Percentiles rank a stretch among this genome's conserved stretches.
phyloP scores from a whole-genome alignment of 2,329 filamentous ascomycete genomes.

The Botryotinia narcissicola region DNA sequence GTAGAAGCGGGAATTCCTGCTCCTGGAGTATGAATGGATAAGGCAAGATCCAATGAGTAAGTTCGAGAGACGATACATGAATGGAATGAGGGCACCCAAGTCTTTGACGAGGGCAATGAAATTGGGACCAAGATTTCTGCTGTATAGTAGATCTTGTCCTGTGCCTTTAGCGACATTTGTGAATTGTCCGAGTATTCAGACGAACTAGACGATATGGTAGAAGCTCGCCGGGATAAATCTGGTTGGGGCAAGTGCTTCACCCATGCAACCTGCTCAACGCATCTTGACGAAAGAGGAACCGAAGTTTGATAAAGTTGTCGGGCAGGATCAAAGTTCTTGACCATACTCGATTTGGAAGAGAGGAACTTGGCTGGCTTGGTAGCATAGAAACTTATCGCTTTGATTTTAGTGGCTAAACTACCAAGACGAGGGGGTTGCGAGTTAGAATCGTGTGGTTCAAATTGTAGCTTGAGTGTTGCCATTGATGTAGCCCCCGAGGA shows the following conservation, averaged over 20 bases:
- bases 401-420: conserved; percentile 36
- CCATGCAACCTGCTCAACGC: conserved; percentile 38
- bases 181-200: conserved; percentile 30
- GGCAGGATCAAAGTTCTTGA: conserved; percentile 28
- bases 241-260: conserved; percentile 30
- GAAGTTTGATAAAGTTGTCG: conserved; percentile 32
- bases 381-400: conserved; percentile 33
- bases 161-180: conserved; percentile 15
- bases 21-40: conserved; percentile 53
- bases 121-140: conserved; percentile 62
- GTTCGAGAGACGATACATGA: conserved; percentile 63
- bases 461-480: conserved; percentile 36
- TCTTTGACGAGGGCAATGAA: conserved; percentile 56
- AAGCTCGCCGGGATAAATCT: conserved; percentile 30
- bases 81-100: conserved; percentile 68
- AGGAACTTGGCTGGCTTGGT: conserved; percentile 28
- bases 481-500: conserved; percentile 30
- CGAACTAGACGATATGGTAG: conserved; percentile 33
- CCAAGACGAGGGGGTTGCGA: conserved; percentile 37
- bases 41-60: conserved; percentile 58
- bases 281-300: conserved; percentile 35
- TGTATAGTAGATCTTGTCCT: conserved; percentile 47
- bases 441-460: conserved; percentile 34
- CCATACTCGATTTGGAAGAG: conserved; percentile 27
- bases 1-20: conserved; percentile 42